A percentile compares a stretch with the other conserved stretches of the same genome.
Evolutionary conservation across 139 green algal species (phyloP).

Genomic region (Coelastrella sp.): DNA sequence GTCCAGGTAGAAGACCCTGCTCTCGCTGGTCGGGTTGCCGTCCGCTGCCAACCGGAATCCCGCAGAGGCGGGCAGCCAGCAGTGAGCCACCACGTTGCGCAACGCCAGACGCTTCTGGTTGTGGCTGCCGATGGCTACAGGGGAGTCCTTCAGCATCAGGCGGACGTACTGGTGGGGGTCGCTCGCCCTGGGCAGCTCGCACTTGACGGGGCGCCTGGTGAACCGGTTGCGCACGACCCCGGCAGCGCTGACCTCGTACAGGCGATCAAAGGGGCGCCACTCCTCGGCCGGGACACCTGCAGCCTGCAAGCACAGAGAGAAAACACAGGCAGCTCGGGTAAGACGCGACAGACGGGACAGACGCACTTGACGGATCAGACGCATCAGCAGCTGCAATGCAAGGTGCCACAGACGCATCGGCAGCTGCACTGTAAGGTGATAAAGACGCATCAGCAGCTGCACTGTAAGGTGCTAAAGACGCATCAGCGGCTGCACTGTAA

Average conservation of each 20-base stretch:
- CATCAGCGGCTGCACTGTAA: too few relatives aligned
- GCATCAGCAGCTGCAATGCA: not conserved
- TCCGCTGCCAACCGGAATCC: not conserved
- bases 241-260: conserved; percentile 11
- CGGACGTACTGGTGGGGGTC: not conserved
- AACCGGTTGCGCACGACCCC: not conserved
- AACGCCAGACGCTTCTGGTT: not conserved
- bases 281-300: not conserved
- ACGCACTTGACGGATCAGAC: not conserved
- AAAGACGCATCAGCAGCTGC: too few relatives aligned
- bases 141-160: not conserved
- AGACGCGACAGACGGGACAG: too few relatives aligned
- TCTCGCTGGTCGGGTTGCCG: not conserved
- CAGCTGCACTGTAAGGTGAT: too few relatives aligned
- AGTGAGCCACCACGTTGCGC: not conserved
- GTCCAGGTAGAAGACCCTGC: not conserved
- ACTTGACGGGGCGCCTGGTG: not conserved
- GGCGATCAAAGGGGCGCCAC: not conserved
- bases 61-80: not conserved
- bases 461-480: too few relatives aligned
- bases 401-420: not conserved
- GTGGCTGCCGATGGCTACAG: not conserved
- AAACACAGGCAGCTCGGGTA: not conserved
- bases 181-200: not conserved
- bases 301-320: not conserved